Evolutionary conservation across 768 basidiomycete species (phyloP).

Genomic region (Russula griseocarnosa): DNA sequence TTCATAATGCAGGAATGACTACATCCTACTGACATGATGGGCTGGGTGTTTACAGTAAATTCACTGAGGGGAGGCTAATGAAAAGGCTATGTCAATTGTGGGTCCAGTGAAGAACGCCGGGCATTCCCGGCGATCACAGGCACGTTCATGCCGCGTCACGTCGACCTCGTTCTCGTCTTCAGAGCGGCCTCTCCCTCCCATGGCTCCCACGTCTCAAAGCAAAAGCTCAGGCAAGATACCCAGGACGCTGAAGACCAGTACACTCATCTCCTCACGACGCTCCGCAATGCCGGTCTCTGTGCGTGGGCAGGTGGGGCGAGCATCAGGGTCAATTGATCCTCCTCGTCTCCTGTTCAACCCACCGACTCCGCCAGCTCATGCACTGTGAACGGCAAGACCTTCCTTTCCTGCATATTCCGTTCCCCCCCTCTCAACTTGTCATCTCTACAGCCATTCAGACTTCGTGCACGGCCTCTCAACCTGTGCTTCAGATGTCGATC

Average conservation of each 20-base stretch:
- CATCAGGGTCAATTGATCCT: constrained; percentile 70
- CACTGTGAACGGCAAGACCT: constrained; percentile 65
- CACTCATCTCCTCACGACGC: constrained; percentile 52
- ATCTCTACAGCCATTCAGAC: constrained; percentile 56
- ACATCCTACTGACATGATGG: too few relatives aligned
- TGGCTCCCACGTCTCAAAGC: constrained; percentile 47
- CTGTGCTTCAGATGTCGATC: constrained; percentile 42
- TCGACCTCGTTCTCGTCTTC: constrained; percentile 75
- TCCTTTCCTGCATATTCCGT: background rate
- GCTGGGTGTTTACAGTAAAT: too few relatives aligned
- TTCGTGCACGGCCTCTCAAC: constrained; percentile 72
- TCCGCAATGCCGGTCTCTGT: constrained; percentile 60
- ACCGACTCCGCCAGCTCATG: constrained; percentile 58
- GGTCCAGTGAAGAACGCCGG: too few relatives aligned
- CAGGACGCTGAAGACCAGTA: constrained; percentile 69
- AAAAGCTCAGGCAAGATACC: constrained; percentile 57
- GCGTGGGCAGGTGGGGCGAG: constrained; percentile 79
- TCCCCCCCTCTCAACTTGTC: background rate
- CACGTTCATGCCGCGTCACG: constrained; percentile 46
- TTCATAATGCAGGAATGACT: too few relatives aligned
- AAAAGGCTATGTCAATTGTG: too few relatives aligned
- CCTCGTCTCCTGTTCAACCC: constrained; percentile 66
- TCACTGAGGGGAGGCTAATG: too few relatives aligned
- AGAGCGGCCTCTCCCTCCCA: constrained; percentile 40
- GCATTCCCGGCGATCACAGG: background rate